These are phyloP conservation scores for Claviceps maximensis DNA, from an alignment of 2,329 filamentous ascomycete species.

Conservation along the genomic window DNA sequence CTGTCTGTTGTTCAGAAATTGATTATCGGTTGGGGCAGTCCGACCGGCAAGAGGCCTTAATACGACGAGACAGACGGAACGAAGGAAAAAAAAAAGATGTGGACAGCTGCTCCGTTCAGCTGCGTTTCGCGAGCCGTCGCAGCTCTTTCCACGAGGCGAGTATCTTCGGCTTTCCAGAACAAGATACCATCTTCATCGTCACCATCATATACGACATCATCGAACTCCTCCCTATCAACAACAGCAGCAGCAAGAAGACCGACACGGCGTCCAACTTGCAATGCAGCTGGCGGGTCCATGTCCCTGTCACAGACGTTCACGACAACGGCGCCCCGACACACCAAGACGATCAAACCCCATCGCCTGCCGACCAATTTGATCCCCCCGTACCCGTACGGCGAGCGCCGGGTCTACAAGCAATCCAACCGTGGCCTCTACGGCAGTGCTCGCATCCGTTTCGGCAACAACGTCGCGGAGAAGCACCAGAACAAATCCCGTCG, in stretches of 20 bases:
- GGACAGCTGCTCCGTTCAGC: conserved; percentile 1
- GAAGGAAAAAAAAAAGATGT: not conserved
- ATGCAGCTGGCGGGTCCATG: not conserved
- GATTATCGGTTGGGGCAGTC: not conserved
- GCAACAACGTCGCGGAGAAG: conserved; percentile 62
- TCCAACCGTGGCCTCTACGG: conserved; percentile 66
- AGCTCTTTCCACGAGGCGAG: conserved; percentile 7
- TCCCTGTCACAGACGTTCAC: conserved; percentile 19
- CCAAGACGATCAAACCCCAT: conserved; percentile 29
- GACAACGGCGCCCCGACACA: conserved; percentile 20
- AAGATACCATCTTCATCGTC: not conserved
- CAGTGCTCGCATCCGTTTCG: conserved; percentile 56
- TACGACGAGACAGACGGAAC: not conserved
- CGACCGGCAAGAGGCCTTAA: not conserved
- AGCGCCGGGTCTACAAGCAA: conserved; percentile 62
- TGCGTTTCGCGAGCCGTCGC: conserved; percentile 9
- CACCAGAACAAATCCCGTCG: conserved; percentile 59
- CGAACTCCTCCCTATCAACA: not conserved
- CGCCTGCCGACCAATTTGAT: conserved; percentile 36
- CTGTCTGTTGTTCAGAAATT: not conserved
- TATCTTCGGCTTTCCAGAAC: conserved; percentile 3
- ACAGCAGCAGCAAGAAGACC: not conserved
- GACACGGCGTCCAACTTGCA: not conserved
- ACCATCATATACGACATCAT: not conserved
- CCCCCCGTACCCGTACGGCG: conserved; percentile 61